A percentile compares a stretch with the other conserved stretches of the same genome.
Conservation (phyloP, 441 rosid genomes). For the Rhodomyrtus psidioides region DNA sequence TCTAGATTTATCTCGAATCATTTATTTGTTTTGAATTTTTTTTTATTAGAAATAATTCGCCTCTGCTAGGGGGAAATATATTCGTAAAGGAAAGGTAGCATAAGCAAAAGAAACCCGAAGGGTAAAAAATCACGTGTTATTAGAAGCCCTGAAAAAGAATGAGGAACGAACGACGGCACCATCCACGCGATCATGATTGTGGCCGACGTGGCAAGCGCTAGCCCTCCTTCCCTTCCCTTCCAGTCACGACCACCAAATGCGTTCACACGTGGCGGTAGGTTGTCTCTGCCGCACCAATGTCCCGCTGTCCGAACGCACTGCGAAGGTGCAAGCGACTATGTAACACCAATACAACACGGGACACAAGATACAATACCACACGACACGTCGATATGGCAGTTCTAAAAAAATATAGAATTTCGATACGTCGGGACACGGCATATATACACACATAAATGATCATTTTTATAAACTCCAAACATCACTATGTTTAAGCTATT, state of each 20-base stretch:
- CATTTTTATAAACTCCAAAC: too few relatives aligned
- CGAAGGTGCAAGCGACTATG: rapidly evolving
- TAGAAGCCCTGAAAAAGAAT: not conserved
- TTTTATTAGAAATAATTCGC: not conserved
- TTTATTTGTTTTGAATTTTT: not conserved
- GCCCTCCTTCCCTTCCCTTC: not conserved
- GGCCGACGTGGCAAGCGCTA: not conserved
- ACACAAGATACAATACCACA: too few relatives aligned
- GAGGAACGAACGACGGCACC: not conserved
- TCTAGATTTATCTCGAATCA: not conserved
- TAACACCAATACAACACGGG: too few relatives aligned
- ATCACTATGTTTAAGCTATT: too few relatives aligned
- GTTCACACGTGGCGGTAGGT: not conserved
- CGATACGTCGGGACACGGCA: too few relatives aligned
- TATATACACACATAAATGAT: too few relatives aligned
- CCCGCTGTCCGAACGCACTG: not conserved
- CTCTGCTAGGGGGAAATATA: too few relatives aligned
- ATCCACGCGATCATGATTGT: not conserved
- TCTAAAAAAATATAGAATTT: too few relatives aligned
- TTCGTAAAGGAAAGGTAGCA: not conserved
- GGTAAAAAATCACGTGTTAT: not conserved
- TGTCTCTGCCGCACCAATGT: too few relatives aligned
- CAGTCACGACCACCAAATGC: rapidly evolving
- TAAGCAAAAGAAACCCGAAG: not conserved
- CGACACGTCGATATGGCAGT: too few relatives aligned